These are phyloP conservation scores for Metschnikowia sp. DNA, from an alignment of 805 yeast genomes.

Conservation along the genomic window DNA sequence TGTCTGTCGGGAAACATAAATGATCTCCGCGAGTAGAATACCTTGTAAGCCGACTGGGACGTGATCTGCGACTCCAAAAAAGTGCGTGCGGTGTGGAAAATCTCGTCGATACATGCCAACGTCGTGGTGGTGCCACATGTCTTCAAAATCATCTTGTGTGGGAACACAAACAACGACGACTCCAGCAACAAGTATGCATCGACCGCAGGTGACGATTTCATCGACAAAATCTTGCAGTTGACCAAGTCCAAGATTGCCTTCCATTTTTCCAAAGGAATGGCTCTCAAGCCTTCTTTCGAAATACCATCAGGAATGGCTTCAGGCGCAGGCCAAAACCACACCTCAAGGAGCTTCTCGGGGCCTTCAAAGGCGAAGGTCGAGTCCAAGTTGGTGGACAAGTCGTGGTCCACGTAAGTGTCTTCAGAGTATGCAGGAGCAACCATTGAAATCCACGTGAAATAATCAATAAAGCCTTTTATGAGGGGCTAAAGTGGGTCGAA, in stretches of 20 bases:
- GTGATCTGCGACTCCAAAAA: slow-evolving; percentile 20
- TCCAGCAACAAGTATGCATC: slow-evolving; percentile 88
- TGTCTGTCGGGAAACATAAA: slow-evolving; percentile 92
- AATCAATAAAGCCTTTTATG: no score
- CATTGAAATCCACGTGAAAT: slow-evolving; percentile 19
- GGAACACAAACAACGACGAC: slow-evolving; percentile 84
- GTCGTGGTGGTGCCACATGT: slow-evolving; percentile 98
- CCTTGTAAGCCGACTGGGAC: slow-evolving; percentile 48
- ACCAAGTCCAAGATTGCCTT: slow-evolving; percentile 73
- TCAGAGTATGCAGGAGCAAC: slow-evolving; percentile 42
- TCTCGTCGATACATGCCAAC: slow-evolving; percentile 64
- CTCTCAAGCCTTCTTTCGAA: slow-evolving; percentile 50
- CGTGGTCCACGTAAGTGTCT: slow-evolving; percentile 68
- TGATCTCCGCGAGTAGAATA: slow-evolving; percentile 86
- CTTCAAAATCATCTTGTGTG: slow-evolving; percentile 80
- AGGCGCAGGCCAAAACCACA: slow-evolving; percentile 72
- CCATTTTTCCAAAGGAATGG: slow-evolving; percentile 67
- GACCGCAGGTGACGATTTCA: slow-evolving; percentile 58
- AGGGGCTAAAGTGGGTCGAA: no score
- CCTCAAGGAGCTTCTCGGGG: slow-evolving; percentile 88
- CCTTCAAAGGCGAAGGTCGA: slow-evolving; percentile 95
- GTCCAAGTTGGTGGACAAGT: slow-evolving; percentile 72
- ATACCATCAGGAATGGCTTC: slow-evolving; percentile 35
- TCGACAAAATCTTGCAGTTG: slow-evolving; percentile 83
- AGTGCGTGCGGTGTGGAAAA: slow-evolving; percentile 45